A percentile compares a stretch with the other conserved stretches of the same genome.
These are phyloP conservation scores for Allium sativum DNA, from an alignment of 106 monocot species.

Conservation along the genomic window DNA sequence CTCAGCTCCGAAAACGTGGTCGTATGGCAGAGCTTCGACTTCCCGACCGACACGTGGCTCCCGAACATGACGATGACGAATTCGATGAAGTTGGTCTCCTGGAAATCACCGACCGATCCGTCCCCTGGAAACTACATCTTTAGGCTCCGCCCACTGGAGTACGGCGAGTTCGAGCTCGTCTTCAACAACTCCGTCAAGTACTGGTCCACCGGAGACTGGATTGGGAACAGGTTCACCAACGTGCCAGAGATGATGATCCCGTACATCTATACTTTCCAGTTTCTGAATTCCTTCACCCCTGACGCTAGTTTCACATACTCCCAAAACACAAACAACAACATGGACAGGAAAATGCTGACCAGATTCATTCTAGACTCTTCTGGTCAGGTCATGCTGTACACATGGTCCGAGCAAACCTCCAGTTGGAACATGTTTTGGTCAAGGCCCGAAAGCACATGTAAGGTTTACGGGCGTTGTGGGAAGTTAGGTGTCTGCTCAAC, in stretches of 20 bases:
- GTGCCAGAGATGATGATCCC: slow-evolving; percentile 70
- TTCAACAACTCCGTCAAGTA: slow-evolving; percentile 21
- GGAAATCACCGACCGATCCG: slow-evolving; percentile 40
- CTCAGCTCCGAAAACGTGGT: slow-evolving; percentile 5
- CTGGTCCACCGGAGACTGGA: slow-evolving; percentile 59
- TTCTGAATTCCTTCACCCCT: slow-evolving; percentile 37
- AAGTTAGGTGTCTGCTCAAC: slow-evolving; percentile 32
- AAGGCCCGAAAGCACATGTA: slow-evolving; percentile 30
- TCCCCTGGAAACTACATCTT: slow-evolving; percentile 38
- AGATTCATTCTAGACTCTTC: slow-evolving; percentile 41
- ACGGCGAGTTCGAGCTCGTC: slow-evolving; percentile 48
- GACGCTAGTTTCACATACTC: slow-evolving; percentile 40
- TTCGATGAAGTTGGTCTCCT: slow-evolving; percentile 17
- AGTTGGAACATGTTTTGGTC: slow-evolving; percentile 67
- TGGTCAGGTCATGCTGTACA: slow-evolving; percentile 50
- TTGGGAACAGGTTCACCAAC: slow-evolving; percentile 23
- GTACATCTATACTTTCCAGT: slow-evolving; percentile 50
- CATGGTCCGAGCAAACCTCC: slow-evolving; percentile 46
- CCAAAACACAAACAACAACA: slow-evolving; percentile 2
- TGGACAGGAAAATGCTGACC: slow-evolving; percentile 14
- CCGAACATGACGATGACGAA: slow-evolving; percentile 27
- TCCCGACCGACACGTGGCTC: slow-evolving; percentile 43
- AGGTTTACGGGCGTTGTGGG: slow-evolving; percentile 43
- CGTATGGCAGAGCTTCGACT: slow-evolving; percentile 66
- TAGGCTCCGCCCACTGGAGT: slow-evolving; percentile 23